Base-by-base conservation (phyloP, 495 filamentous ascomycete species). In the Talaromyces wortmannii region DNA sequence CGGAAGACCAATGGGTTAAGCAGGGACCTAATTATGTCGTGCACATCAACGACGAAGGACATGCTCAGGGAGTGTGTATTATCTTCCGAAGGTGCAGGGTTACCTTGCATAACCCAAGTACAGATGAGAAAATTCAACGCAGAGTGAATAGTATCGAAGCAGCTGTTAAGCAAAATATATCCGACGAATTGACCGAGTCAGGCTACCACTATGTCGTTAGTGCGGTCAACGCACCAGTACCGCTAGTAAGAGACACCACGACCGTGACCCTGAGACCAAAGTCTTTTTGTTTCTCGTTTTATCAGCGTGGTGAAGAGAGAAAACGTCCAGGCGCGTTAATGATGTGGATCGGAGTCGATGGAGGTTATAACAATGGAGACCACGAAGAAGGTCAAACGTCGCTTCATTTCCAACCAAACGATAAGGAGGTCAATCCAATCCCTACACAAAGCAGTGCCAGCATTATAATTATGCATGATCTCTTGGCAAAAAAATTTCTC, bases 391-490 rank as follows among this genome's bases (percentile, higher is more conserved):
- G 48, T 31, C 8, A 1, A 31, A 50, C 48, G 6, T 18, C n/a
- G 18, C 31, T 50, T 23, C 17, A 31, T 31, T 50, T 50, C 48
- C 18, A 30, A 31, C 48, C 48, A 15, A 15, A 31, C 10, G n/a
- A 23, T 33, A 23, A 11, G 13, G 17, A 23, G 31, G 18, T 31
- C 12, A 31, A 23, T 23, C 48, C 48, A 15, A 50, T 50, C 31
- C 48, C 48, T 15, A 10, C 10, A 15, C 6, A 33, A 15, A 15
- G 48, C 18, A 23, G 18, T 18, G 48, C 48, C 13, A 50, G 48
- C 8, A 50, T 50, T 31, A 50, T 50, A 23, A 31, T 50, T 31
- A 50, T 23, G n/a, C 48, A 50, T 15, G 31, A 50, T 33, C n/a
- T 33, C 13, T 5, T 50, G 29, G 31, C 48, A 23, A 50, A 31